Base-by-base conservation (phyloP, 495 filamentous ascomycete species). In the Penicillium lividum region DNA sequence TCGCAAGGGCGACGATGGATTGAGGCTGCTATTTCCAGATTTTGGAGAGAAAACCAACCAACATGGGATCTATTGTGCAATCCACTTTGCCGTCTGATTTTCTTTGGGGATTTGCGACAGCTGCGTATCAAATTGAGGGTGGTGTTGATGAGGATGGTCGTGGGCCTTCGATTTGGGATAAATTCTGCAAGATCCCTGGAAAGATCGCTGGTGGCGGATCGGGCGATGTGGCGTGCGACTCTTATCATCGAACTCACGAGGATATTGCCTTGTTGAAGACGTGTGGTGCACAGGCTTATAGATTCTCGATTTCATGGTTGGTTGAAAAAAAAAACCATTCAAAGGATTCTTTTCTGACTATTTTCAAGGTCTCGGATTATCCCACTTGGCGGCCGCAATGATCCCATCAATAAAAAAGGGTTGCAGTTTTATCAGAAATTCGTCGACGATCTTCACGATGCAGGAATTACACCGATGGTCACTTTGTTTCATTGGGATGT, bases 71-170 rank as follows among this genome's bases (percentile, higher is more conserved):
- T 7, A 52, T 52, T 28, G 16, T 25, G n/a, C 50, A 52, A 49
- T 71, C 73, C 18, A 73, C 77, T 68, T 78, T 92, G 56, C 87
- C 86, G 44, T 81, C 84, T 51, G 89, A 90, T 68, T 92, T 92
- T 69, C 69, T 89, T 58, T 92, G 90, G 89, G 89, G 89, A 53
- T 93, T 89, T 71, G 88, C 89, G 61, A 93, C 89, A 40, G 89
- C 89, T 62, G 89, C 86, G 61, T 90, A 90, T 76, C 89, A 92
- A 69, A 87, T 91, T 60, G 89, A 91, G 76, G 89, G 89, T 51
- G 86, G 82, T 10, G 75, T 77, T 16, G 72, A 84, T 34, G 81
- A 81, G 58, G 88, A 91, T 71, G 88, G 88, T 58, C 84, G 88
- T 43, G 86, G 83, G 33, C 83, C 86, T 43, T 88, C 86, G 34